phyloP scores from a whole-genome alignment of 2,329 filamentous ascomycete genomes.

The Colletotrichum zoysiae region DNA sequence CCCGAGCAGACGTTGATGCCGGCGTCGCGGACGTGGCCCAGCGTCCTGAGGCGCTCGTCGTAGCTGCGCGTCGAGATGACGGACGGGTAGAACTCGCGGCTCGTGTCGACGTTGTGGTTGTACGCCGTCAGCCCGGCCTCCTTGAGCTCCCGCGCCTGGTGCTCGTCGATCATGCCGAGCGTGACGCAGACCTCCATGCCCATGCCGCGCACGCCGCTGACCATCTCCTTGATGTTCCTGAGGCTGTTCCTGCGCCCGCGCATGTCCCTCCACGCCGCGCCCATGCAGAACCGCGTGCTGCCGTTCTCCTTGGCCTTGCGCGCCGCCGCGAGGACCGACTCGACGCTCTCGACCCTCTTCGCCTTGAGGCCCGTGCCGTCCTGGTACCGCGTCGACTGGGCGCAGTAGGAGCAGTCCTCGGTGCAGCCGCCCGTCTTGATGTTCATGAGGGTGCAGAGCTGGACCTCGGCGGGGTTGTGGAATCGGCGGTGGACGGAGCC shows the following conservation, averaged over 20 bases:
- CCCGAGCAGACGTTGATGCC: conserved; percentile 93
- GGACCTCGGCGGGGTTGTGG: conserved; percentile 85
- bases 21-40: conserved; percentile 84
- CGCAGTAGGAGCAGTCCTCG: conserved; percentile 94
- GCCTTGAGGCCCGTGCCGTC: conserved; percentile 84
- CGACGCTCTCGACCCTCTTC: conserved; percentile 82
- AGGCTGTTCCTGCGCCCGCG: conserved; percentile 86
- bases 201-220: conserved; percentile 81
- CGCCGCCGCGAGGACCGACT: conserved; percentile 84
- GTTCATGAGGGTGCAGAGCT: conserved; percentile 96
- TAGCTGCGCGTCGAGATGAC: conserved; percentile 89
- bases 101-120: conserved; percentile 95
- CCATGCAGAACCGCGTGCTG: conserved; percentile 95
- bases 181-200: conserved; percentile 96
- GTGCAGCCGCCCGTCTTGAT: conserved; percentile 95
- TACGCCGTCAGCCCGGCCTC: conserved; percentile 89
- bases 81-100: conserved; percentile 86
- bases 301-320: conserved; percentile 84
- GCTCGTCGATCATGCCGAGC: conserved; percentile 88
- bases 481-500: conserved; percentile 84
- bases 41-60: conserved; percentile 85
- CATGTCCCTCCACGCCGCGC: conserved; percentile 95
- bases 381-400: conserved; percentile 85
- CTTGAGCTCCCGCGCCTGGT: conserved; percentile 85
- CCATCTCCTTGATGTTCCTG: conserved; percentile 88